These are phyloP conservation scores for Aspergillus sp. DNA, from an alignment of 2,329 filamentous ascomycete genomes.

Conservation along the genomic window DNA sequence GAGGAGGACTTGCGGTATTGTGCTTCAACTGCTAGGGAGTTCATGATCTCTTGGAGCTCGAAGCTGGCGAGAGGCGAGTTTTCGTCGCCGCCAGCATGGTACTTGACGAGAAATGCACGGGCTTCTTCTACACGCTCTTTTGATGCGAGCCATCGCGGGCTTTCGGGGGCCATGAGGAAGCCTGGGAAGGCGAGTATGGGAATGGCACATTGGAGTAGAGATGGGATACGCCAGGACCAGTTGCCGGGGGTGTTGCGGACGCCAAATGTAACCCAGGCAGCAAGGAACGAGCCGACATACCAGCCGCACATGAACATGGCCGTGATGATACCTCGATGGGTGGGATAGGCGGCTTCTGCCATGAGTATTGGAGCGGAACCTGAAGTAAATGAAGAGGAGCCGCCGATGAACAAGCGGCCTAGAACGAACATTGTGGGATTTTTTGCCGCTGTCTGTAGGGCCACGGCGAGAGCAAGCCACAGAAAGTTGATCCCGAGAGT, in stretches of 20 bases:
- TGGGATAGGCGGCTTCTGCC: background rate
- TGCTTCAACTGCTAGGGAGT: background rate
- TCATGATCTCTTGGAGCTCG: background rate
- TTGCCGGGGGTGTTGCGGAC: background rate
- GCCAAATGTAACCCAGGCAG: background rate
- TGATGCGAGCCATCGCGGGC: slow-evolving; percentile 65
- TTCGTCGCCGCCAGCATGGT: background rate
- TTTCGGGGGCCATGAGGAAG: slow-evolving; percentile 61
- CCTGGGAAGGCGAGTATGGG: slow-evolving; percentile 57
- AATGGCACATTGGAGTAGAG: slow-evolving; percentile 42
- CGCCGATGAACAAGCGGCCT: background rate
- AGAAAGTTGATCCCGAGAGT: background rate
- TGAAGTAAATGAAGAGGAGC: background rate
- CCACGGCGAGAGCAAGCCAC: background rate
- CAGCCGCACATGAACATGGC: background rate
- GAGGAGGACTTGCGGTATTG: background rate
- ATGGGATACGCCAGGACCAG: slow-evolving; percentile 7
- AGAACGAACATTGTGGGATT: background rate
- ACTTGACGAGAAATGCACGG: slow-evolving; percentile 49
- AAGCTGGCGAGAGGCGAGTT: background rate
- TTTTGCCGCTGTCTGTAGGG: background rate
- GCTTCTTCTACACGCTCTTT: slow-evolving; percentile 65
- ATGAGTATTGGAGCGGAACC: background rate
- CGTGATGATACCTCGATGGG: background rate
- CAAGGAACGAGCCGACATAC: background rate